Evolutionary conservation across 2,329 filamentous ascomycete species (phyloP).

Genomic region (Aspergillus puulaauensis): DNA sequence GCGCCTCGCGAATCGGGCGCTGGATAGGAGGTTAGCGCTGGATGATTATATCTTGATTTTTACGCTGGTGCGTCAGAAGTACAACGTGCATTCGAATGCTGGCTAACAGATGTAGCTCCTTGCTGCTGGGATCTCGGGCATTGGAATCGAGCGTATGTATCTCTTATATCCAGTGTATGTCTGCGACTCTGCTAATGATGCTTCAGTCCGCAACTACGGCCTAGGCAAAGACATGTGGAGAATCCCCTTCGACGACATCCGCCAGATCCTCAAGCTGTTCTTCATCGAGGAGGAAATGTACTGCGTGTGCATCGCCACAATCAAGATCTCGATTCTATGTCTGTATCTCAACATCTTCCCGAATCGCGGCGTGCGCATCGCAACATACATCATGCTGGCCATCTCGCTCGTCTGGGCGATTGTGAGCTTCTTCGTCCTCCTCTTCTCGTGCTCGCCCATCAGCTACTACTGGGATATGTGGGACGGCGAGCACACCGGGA

Average conservation of each 20-base stretch:
- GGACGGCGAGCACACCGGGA: conserved; percentile 5
- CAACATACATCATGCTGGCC: background rate
- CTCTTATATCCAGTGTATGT: background rate
- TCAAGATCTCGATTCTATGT: conserved; percentile 1
- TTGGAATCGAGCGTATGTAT: conserved; percentile 1
- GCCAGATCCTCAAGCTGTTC: conserved; percentile 2
- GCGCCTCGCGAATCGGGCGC: background rate
- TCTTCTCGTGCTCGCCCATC: background rate
- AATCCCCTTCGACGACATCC: conserved; percentile 3
- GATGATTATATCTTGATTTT: conserved; percentile 3
- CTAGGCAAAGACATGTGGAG: conserved; percentile 7
- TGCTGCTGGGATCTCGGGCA: background rate
- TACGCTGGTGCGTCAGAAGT: background rate
- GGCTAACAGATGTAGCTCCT: background rate
- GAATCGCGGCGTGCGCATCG: background rate
- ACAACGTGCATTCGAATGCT: no score
- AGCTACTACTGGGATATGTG: conserved; percentile 3
- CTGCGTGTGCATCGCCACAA: background rate
- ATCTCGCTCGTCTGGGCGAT: background rate
- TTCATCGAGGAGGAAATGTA: conserved; percentile 6
- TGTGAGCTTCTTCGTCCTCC: background rate
- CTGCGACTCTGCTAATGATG: background rate
- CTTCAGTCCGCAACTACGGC: background rate
- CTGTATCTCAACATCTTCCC: conserved; percentile 7
- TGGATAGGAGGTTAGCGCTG: background rate